A percentile compares a stretch with the other conserved stretches of the same genome.
These are phyloP conservation scores for Grosmannia clavigera DNA, from an alignment of 2,329 filamentous ascomycete genomes.

Conservation along the genomic window DNA sequence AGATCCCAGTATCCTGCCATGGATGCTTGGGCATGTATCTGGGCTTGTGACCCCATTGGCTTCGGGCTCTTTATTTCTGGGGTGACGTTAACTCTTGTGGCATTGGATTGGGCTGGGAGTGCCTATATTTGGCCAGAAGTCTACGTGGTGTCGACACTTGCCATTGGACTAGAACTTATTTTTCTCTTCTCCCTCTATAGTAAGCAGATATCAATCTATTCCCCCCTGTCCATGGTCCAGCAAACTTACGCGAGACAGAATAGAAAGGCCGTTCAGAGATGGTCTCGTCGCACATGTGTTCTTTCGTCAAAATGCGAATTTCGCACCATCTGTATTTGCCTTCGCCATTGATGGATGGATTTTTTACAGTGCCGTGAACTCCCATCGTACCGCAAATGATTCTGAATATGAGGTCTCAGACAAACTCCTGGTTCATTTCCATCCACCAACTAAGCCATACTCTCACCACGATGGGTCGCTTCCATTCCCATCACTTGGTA, in stretches of 20 bases:
- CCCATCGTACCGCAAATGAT: constrained; percentile 35
- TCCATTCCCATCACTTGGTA: constrained; percentile 32
- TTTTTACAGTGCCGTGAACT: constrained; percentile 41
- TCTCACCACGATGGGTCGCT: constrained; percentile 24
- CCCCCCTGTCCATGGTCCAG: not conserved
- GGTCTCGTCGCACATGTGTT: constrained; percentile 44
- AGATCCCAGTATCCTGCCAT: constrained; percentile 24
- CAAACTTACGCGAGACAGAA: constrained; percentile 23
- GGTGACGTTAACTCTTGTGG: constrained; percentile 30
- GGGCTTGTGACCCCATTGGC: constrained; percentile 36
- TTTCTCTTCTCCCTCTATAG: constrained; percentile 26
- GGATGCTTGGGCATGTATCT: constrained; percentile 26
- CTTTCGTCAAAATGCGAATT: constrained; percentile 40
- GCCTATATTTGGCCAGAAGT: constrained; percentile 26
- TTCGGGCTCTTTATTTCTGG: constrained; percentile 29
- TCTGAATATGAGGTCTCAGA: constrained; percentile 35
- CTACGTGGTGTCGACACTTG: constrained; percentile 27
- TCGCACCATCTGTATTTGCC: constrained; percentile 40
- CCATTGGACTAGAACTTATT: constrained; percentile 28
- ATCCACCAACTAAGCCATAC: constrained; percentile 34
- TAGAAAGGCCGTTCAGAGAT: constrained; percentile 43
- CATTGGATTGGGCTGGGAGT: constrained; percentile 32
- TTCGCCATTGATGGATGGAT: constrained; percentile 48
- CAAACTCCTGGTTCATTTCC: constrained; percentile 32
- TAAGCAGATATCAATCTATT: constrained; percentile 14